A percentile compares a stretch with the other conserved stretches of the same genome.
Conservation (phyloP, 164 flowering plant species). For the Sedum album region DNA sequence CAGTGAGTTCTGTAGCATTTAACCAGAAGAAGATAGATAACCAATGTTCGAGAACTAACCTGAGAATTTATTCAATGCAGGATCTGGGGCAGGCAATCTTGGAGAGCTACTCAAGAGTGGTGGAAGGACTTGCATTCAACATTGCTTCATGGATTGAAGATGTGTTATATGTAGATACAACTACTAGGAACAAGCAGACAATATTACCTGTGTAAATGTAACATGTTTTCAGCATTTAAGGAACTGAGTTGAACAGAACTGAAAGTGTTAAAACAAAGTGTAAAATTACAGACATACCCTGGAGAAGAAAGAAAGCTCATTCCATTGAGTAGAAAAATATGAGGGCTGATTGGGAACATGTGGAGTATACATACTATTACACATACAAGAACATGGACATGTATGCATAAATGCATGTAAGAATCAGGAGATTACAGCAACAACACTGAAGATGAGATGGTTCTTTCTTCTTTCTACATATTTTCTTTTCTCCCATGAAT, state of each 20-base stretch:
- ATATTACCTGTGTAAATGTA: not conserved
- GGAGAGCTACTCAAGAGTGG: slow-evolving; percentile 4
- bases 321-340: not conserved
- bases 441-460: not conserved
- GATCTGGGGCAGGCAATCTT: not conserved
- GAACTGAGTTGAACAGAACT: too few relatives aligned
- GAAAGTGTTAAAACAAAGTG: too few relatives aligned
- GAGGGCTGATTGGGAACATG: not conserved
- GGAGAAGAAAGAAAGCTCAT: not conserved
- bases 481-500: not conserved
- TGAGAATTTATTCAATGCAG: not conserved
- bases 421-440: not conserved
- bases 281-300: too few relatives aligned
- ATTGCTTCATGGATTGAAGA: slow-evolving; percentile 2
- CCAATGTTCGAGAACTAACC: not conserved
- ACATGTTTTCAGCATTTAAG: too few relatives aligned
- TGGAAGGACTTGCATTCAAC: slow-evolving; percentile 5
- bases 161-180: not conserved
- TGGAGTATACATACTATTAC: not conserved
- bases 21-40: too few relatives aligned
- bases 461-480: not conserved
- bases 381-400: not conserved
- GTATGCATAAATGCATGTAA: not conserved
- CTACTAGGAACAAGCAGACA: not conserved
- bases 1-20: too few relatives aligned